A percentile compares a stretch with the other conserved stretches of the same genome.
These are phyloP conservation scores for Rhamnella rubrinervis DNA, from an alignment of 331 rosid genomes.

Conservation along the genomic window DNA sequence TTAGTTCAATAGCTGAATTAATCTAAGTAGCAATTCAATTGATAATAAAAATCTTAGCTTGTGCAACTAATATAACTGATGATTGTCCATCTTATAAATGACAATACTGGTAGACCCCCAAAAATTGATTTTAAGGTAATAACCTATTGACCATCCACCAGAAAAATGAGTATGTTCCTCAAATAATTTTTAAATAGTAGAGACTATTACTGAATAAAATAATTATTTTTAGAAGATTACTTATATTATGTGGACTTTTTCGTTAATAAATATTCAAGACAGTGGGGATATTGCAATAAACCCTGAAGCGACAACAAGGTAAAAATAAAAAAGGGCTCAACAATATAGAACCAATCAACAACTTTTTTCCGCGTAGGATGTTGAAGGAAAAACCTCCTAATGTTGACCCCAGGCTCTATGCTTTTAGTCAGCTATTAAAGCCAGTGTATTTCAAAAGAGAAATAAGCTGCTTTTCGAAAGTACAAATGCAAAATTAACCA, in stretches of 20 bases:
- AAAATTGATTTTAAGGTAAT: too few relatives aligned
- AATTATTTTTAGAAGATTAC: background rate
- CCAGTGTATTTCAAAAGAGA: background rate
- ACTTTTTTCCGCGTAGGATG: background rate
- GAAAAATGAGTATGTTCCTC: background rate
- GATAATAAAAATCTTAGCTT: background rate
- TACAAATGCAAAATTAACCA: background rate
- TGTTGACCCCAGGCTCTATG: background rate
- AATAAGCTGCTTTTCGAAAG: background rate
- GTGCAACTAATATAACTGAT: background rate
- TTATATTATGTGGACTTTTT: background rate
- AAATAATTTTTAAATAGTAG: background rate
- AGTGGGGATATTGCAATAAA: background rate
- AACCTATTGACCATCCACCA: background rate
- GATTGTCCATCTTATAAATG: too few relatives aligned
- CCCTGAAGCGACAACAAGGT: background rate
- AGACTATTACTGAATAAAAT: background rate
- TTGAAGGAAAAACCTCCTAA: background rate
- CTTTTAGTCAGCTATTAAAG: background rate
- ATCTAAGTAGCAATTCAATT: background rate
- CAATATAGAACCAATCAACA: background rate
- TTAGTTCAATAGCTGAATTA: background rate
- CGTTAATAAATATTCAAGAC: background rate
- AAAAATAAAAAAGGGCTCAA: background rate
- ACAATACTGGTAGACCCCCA: too few relatives aligned